Evolutionary conservation across 306 rosid species (phyloP), one percentile per base, ranked within the genome.

Genomic region (Rosa chinensis): DNA sequence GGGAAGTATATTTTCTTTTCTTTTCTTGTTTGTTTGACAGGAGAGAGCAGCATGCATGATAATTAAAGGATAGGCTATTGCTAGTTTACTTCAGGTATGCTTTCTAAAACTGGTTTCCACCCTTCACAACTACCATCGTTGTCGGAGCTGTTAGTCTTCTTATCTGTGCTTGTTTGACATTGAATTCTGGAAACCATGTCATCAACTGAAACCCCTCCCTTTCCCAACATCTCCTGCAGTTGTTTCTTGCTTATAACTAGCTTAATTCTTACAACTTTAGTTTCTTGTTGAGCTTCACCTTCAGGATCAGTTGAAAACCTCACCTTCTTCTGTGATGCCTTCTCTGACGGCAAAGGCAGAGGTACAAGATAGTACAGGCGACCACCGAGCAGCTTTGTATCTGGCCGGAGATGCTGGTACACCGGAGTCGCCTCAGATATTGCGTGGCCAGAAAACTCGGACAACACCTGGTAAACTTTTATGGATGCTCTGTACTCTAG

Each of bases 41-140:
- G 59, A 62, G 35, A 64, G 37, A 76, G 10, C 21, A 48, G 52
- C 40, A 52, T 32, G 53, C 25, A 18, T 73, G 61, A 21, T 55
- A 40, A 17, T 66, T 18, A 67, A 63, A 53, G 10, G 62, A 62
- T 25, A 21, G 37, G 25, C 35, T 66, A 10, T 55, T 85, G 78
- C 89, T 89, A 90, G 84, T 85, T 85, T 67, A 85, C 72, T 94
- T 94, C 98, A 10, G 97, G 85, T 88, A 94, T 92, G 83, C 89
- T 92, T 80, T 92, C 85, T 32, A 94, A 86, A 14, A 13, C 89
- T 50, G 98, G 97, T 79, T 87, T 92, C 97, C 97, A 91, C 56
- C 70, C 89, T 14, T 61, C 58, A 61, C 71, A 67, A 11, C 70
- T 72, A 75, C 72, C 87, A 5, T 68, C 84, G 21, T 35, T 59